Evolutionary conservation across 371 early-diverging fungal genomes (phyloP).

Genomic region (Mucor irregularis): DNA sequence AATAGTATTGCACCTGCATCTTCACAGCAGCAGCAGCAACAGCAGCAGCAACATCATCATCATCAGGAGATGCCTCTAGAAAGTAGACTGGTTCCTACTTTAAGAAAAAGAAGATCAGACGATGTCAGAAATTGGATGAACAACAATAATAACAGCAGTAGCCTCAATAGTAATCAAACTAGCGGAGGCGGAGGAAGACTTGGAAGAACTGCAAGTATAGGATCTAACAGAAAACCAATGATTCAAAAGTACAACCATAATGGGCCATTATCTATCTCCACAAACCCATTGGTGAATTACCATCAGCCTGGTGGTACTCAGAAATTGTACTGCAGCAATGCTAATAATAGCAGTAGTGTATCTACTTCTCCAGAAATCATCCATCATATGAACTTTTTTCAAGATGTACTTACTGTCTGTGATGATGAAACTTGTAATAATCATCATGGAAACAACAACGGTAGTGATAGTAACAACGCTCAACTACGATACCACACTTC

Average conservation of each 20-base stretch:
- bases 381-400: constrained; percentile 36
- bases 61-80: constrained; percentile 29
- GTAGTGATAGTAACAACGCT: too few species aligned
- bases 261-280: too few species aligned
- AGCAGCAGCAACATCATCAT: background rate
- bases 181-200: background rate
- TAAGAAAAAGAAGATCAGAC: constrained; percentile 43
- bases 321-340: background rate
- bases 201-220: too few species aligned
- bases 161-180: background rate
- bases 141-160: background rate
- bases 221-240: constrained; percentile 20
- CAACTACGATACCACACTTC: constrained; percentile 36
- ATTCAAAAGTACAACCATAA: too few species aligned
- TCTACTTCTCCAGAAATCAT: constrained; percentile 19
- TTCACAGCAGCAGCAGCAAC: constrained; percentile 1
- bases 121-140: constrained; percentile 47
- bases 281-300: too few species aligned
- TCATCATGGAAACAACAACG: constrained; percentile 1
- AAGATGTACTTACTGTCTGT: constrained; percentile 27
- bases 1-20: constrained; percentile 19
- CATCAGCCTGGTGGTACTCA: background rate
- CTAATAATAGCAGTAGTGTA: background rate
- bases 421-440: constrained; percentile 2
- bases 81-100: constrained; percentile 10